Evolutionary conservation across 2,329 filamentous ascomycete species (phyloP), one percentile per base, ranked within the genome.

Genomic region (Aspergillus transmontanensis): DNA sequence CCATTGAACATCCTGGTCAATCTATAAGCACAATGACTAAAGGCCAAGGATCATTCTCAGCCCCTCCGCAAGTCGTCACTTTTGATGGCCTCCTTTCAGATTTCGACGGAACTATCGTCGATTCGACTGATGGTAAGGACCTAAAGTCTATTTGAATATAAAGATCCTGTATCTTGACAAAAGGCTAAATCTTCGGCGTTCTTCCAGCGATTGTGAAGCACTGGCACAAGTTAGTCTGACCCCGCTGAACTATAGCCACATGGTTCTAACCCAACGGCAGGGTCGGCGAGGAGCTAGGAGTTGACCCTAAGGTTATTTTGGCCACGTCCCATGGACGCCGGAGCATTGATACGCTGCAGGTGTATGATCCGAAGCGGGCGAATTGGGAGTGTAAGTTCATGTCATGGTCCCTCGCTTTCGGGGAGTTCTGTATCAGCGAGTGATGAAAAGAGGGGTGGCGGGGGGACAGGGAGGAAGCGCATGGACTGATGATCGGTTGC

Each of bases 301-400:
- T 97, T 26, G 87, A 92, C 68, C 91, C 92, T n/a, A 84, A 89
- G 55, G 86, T 90, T 53, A 98, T 99, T 71, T 85, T 98, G 30
- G 86, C 92, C 72, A 96, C 93, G 11, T 97, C 93, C 6, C 95
- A 99, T 79, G 95, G 95, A 65, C 88, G 94, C 64, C 85, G 95
- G 63, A 93, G 89, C 69, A 97, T 98, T 72, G 95, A 99, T 72
- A 88, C 91, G 3, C 84, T 99, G 63, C 87, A 87, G 75, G 82
- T 94, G 32, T 86, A 97, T 63, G 89, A 92, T 66, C 91, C 93
- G 19, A 89, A 91, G 70, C 92, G 93, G 75, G 95, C 95, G 48
- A 97, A 90, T 71, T 94, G 91, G 93, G 93, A 97, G 68, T 97
- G 93, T 96, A 80, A 81, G 91, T 87, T 57, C 43, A 48, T 26